A percentile compares a stretch with the other conserved stretches of the same genome.
These are phyloP conservation scores for Arthrobotrys conoides DNA, from an alignment of 2,329 filamentous ascomycete species.

Conservation along the genomic window DNA sequence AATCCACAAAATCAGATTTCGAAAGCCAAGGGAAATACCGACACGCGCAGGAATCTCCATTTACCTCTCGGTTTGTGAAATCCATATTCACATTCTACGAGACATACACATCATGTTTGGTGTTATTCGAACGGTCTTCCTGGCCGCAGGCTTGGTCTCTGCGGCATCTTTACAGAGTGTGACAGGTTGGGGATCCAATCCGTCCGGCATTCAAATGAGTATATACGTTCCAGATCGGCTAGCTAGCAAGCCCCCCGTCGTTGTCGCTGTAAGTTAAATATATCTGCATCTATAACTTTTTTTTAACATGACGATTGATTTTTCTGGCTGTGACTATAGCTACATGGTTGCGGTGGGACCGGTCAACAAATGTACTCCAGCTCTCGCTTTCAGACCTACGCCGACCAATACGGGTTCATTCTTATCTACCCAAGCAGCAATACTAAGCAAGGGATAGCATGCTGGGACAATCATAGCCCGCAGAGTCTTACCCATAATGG, in stretches of 20 bases:
- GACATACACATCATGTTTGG: not conserved
- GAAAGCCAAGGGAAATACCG: no score
- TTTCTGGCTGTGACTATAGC: constrained; percentile 23
- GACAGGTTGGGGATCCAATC: constrained; percentile 69
- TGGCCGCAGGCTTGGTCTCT: constrained; percentile 7
- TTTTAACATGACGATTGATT: no score
- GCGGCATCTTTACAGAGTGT: constrained; percentile 45
- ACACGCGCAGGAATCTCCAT: no score
- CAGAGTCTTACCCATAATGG: constrained; percentile 65
- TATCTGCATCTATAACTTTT: no score
- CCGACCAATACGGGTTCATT: constrained; percentile 51
- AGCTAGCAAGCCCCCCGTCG: constrained; percentile 64
- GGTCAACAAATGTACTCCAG: constrained; percentile 59
- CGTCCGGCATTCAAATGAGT: constrained; percentile 71
- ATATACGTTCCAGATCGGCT: constrained; percentile 68
- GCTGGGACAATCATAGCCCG: constrained; percentile 51
- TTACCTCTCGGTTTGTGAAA: not conserved
- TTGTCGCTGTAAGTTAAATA: constrained; percentile 63
- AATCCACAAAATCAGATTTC: no score
- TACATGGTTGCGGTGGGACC: constrained; percentile 60
- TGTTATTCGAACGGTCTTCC: not conserved
- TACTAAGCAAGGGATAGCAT: constrained; percentile 25
- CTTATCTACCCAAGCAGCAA: constrained; percentile 47
- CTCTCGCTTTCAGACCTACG: constrained; percentile 60
- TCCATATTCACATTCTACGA: not conserved